Percentiles rank a stretch among this genome's conserved stretches.
Evolutionary conservation across 208 protist genomes (phyloP).

Genomic region (Trypanosoma melophagium): DNA sequence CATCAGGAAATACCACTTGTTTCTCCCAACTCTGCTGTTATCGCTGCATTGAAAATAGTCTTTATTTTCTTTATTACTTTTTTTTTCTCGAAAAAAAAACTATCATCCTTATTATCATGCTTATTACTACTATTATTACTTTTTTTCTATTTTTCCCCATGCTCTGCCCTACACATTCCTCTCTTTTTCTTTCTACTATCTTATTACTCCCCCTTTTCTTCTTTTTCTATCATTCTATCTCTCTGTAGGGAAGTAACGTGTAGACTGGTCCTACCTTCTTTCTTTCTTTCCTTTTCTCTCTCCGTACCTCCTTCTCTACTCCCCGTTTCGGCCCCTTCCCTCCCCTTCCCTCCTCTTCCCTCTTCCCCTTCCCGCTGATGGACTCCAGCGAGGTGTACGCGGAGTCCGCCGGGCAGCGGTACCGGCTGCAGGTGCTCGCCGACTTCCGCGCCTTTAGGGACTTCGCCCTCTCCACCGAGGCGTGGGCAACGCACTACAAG

Average conservation of each 20-base stretch:
- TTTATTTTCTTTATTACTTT: not conserved
- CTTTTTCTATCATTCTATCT: conserved; percentile 14
- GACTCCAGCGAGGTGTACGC: conserved; percentile 25
- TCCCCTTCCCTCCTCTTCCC: conserved; percentile 3
- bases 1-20: too few species aligned
- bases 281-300: not conserved
- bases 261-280: not conserved
- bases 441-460: conserved; percentile 68
- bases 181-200: conserved; percentile 17
- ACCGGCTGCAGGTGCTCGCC: conserved; percentile 63
- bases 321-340: not conserved
- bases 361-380: not conserved
- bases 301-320: not conserved
- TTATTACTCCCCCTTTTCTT: conserved; percentile 8
- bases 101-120: not conserved
- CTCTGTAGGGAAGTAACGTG: conserved; percentile 4
- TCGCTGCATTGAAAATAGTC: too few species aligned
- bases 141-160: conserved; percentile 7
- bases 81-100: not conserved
- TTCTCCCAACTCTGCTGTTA: too few species aligned
- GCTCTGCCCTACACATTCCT: conserved; percentile 1
- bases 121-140: conserved; percentile 13
- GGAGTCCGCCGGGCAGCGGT: conserved; percentile 51
- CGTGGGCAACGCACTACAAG: conserved; percentile 58
- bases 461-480: conserved; percentile 41